Base-by-base conservation (phyloP, 148 eudicot species). In the Mesembryanthemum crystallinum region DNA sequence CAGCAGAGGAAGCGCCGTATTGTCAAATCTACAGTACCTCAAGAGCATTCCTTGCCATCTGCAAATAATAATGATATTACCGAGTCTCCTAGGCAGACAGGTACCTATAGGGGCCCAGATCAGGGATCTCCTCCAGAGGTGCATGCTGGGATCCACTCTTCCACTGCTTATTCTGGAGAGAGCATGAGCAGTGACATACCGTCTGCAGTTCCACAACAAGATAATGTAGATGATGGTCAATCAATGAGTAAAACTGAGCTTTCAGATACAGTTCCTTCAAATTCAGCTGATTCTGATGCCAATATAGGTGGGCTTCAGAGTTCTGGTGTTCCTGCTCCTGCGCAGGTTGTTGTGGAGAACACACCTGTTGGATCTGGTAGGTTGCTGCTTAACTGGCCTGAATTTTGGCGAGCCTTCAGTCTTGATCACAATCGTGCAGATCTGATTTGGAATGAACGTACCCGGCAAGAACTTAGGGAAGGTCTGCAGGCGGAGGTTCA, bases 391-490 rank as follows among this genome's bases (percentile, higher is more conserved):
- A 95, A 95, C 87, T 95, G 98, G 98, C 89, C 91, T 73, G 96
- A 89, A 83, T 95, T 95, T 83, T 95, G 98, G 98, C 91, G 98
- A 73, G 98, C 96, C 58, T 95, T 95, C 77, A 86, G 90, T 81
- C 92, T 92, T 64, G 98, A 95, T 83, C 98, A 95, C 75, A 95
- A 90, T 77, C 98, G 98, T 83, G 98, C 98, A 21, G 98, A 95
- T 78, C 87, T 95, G 76, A 95, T 95, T 64, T 95, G 98, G 98
- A 95, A 95, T 84, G 98, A 95, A 80, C 92, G 98, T 58, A 90
- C 97, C 51, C 81, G 98, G 73, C 98, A 95, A 85, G 98, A 95
- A 82, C 81, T 95, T 77, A 82, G 92, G 79, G 96, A 87, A 81
- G 89, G 92, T 49, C 88, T 95, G 87, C 91, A 88, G 83, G 94